A percentile compares a stretch with the other conserved stretches of the same genome.
Conservation (phyloP, 768 basidiomycete species). For the Podaxis carcinomalis region DNA sequence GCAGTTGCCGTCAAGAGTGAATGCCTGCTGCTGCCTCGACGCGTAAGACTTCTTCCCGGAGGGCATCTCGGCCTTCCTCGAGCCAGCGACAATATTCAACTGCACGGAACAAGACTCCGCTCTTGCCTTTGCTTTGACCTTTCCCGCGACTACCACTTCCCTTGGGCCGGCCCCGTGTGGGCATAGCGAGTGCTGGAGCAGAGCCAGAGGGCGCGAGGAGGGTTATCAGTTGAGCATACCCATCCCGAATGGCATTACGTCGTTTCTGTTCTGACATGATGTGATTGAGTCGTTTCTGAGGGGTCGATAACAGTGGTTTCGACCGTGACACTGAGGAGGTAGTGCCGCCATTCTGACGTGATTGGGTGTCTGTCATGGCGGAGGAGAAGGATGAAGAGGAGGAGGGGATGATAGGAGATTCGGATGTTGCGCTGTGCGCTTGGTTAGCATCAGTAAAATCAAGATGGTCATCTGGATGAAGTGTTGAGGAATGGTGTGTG, state of each 20-base stretch:
- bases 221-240: constrained; percentile 81
- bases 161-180: constrained; percentile 75
- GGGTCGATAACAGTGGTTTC: constrained; percentile 72
- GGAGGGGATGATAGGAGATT: constrained; percentile 22
- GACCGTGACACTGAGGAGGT: constrained; percentile 27
- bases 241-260: constrained; percentile 86
- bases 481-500: constrained; percentile 17
- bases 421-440: constrained; percentile 24
- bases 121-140: constrained; percentile 80
- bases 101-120: constrained; percentile 82
- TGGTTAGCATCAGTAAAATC: constrained; percentile 18
- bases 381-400: constrained; percentile 16
- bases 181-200: constrained; percentile 65
- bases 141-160: constrained; percentile 67
- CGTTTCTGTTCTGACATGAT: constrained; percentile 95
- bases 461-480: constrained; percentile 20
- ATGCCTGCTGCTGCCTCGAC: constrained; percentile 68
- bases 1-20: constrained; percentile 16
- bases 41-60: constrained; percentile 62
- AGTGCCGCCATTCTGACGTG: constrained; percentile 3
- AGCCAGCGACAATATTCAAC: constrained; percentile 84
- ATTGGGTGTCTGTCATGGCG: too few species aligned
- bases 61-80: constrained; percentile 74
- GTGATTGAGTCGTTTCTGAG: constrained; percentile 88
- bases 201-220: constrained; percentile 77